Evolutionary conservation across 2,329 filamentous ascomycete genomes (phyloP), one percentile per base, ranked within the genome.

Genomic region (Cladosporium sp.): DNA sequence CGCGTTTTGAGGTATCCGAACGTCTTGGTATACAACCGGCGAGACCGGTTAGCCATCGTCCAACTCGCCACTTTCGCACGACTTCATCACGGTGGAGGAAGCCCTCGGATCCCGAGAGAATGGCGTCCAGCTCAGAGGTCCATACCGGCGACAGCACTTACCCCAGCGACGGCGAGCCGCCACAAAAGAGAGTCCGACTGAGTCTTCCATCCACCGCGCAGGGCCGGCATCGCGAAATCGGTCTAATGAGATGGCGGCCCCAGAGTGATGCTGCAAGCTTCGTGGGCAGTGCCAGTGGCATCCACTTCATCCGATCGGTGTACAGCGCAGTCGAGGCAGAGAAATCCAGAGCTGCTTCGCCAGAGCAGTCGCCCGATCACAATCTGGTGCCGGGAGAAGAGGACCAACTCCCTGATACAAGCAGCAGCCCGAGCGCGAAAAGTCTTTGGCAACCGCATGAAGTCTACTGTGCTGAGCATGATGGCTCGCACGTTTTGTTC

Each of bases 231-330:
- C 68, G 69, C 15, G 72, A 76, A 52, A 68, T 76, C 22, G 75
- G 75, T 8, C 62, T 79, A 50, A 80, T 81, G 77, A 71, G 78
- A 52, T 73, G 76, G 55, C 67, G 71, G 22, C 70, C 69, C 13
- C 70, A 70, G 22, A 68, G 72, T 24, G 74, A 71, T 18, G 73
- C 73, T 3, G 73, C 77, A 12, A 77, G 74, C 0, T 82, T 82
- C 50, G 72, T 82, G 4, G 79, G 79, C 3, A 80, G 78, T 44
- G 75, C 76, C 13, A 80, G 78, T 53, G 79, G 79, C 1, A 80
- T 82, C n/a, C 73, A 80, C 57, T 82, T 82, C 57, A 77, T 82
- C 29, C 73, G 77, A 5, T 74, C 75, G 17, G 79, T 82, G 1
- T 79, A 80, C 37, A 64, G 73, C 27, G 71, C 76, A 1, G 69